Conservation (phyloP, 1,284 basidiomycete genomes). For the Mycena citricolor region DNA sequence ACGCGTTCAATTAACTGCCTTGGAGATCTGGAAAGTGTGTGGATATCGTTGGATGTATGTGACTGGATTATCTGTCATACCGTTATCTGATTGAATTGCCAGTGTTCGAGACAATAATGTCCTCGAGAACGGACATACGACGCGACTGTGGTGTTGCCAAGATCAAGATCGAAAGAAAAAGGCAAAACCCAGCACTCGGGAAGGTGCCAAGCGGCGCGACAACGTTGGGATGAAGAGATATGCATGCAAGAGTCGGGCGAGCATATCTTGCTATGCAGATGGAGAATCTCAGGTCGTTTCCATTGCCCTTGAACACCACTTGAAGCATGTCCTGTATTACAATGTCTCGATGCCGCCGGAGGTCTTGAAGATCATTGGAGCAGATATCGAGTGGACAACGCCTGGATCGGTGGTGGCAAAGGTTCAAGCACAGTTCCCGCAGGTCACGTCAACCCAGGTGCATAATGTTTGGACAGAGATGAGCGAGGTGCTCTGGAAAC, state of each 20-base stretch:
- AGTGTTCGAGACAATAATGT: slow-evolving; percentile 23
- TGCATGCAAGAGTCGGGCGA: slow-evolving; percentile 24
- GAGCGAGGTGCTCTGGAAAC: slow-evolving; percentile 31
- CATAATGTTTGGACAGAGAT: slow-evolving; percentile 26
- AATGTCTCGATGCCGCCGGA: slow-evolving; percentile 23
- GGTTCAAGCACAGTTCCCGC: slow-evolving; percentile 25
- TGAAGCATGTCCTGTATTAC: slow-evolving; percentile 20
- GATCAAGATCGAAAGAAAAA: slow-evolving; percentile 22
- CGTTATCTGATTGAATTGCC: background rate
- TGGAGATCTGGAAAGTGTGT: slow-evolving; percentile 25
- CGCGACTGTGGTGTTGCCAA: slow-evolving; percentile 24
- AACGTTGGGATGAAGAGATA: slow-evolving; percentile 28
- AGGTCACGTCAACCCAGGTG: slow-evolving; percentile 27
- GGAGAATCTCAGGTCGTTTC: background rate
- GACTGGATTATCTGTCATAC: slow-evolving; percentile 2
- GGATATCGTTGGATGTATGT: slow-evolving; percentile 27
- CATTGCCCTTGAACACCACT: slow-evolving; percentile 21
- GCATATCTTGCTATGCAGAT: slow-evolving; percentile 19
- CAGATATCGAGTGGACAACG: slow-evolving; percentile 19
- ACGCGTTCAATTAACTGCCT: slow-evolving; percentile 19
- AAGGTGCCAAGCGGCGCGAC: slow-evolving; percentile 13
- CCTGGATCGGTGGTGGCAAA: slow-evolving; percentile 27
- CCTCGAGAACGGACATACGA: slow-evolving; percentile 21
- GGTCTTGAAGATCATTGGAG: slow-evolving; percentile 22
- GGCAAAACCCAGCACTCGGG: slow-evolving; percentile 5